Conservation (phyloP, 2,329 filamentous ascomycete species). For the Microdochium trichocladiopsis region DNA sequence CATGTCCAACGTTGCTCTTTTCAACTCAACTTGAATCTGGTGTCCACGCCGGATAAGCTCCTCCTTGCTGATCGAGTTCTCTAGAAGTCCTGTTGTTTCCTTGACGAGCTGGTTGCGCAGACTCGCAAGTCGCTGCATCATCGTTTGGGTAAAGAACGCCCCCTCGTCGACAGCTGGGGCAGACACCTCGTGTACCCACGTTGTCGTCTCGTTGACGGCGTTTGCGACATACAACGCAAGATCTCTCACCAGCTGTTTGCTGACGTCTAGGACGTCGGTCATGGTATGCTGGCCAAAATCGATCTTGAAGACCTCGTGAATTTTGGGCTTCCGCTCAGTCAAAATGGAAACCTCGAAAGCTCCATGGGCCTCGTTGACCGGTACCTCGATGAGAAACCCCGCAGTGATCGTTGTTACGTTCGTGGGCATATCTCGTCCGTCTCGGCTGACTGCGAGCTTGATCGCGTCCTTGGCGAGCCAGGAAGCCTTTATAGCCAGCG, state of each 20-base stretch:
- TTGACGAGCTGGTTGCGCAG: background rate
- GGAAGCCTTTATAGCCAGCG: constrained; percentile 38
- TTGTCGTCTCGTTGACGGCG: constrained; percentile 27
- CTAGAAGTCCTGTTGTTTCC: constrained; percentile 5
- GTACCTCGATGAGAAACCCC: constrained; percentile 45
- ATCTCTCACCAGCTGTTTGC: constrained; percentile 27
- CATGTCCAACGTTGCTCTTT: constrained; percentile 23
- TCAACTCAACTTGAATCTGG: constrained; percentile 23
- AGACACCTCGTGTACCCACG: constrained; percentile 23
- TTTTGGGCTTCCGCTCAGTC: constrained; percentile 50
- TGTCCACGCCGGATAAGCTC: constrained; percentile 13
- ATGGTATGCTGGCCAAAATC: constrained; percentile 48
- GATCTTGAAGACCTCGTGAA: constrained; percentile 54
- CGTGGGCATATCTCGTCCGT: constrained; percentile 36
- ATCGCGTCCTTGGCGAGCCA: constrained; percentile 53
- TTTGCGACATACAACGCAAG: constrained; percentile 34
- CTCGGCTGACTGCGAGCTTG: constrained; percentile 45
- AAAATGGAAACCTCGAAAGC: constrained; percentile 50
- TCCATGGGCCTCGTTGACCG: constrained; percentile 47
- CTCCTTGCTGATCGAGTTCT: constrained; percentile 12
- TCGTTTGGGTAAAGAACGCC: constrained; percentile 18
- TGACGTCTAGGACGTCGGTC: constrained; percentile 34
- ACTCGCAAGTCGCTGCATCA: constrained; percentile 14
- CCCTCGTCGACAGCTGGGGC: constrained; percentile 21
- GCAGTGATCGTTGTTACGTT: constrained; percentile 40